Evolutionary conservation across 2,329 filamentous ascomycete species (phyloP).

Genomic region (Furcasterigmium sp.): DNA sequence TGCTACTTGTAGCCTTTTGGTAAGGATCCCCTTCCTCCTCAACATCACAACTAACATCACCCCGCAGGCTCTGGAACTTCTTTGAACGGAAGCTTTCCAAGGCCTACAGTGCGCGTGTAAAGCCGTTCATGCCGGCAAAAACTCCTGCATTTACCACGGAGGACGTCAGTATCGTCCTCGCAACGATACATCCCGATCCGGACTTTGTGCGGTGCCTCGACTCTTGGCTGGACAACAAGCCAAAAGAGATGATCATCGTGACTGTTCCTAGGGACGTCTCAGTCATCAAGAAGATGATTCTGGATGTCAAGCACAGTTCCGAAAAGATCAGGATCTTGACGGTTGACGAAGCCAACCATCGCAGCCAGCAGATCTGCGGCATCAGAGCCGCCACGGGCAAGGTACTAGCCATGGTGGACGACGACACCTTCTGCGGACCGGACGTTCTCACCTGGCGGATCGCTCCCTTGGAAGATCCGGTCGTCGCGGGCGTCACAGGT

Average conservation of each 20-base stretch:
- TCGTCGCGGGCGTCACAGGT: slow-evolving; percentile 17
- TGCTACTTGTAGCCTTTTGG: too few relatives aligned
- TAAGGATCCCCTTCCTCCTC: too few relatives aligned
- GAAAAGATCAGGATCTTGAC: slow-evolving; percentile 12
- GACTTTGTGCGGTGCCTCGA: slow-evolving; percentile 13
- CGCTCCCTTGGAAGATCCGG: slow-evolving; percentile 17
- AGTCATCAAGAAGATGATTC: slow-evolving; percentile 5
- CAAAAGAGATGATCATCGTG: slow-evolving; percentile 21
- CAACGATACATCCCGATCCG: slow-evolving; percentile 17
- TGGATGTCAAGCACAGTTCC: neutral
- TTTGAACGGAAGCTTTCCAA: neutral
- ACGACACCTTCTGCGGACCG: slow-evolving; percentile 16
- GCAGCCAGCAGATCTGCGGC: slow-evolving; percentile 16
- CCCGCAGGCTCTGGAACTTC: neutral
- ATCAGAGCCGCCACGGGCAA: slow-evolving; percentile 13
- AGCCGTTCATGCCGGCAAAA: slow-evolving; percentile 1
- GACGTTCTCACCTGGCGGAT: slow-evolving; percentile 15
- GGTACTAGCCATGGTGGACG: slow-evolving; percentile 20
- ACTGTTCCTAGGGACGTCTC: slow-evolving; percentile 10
- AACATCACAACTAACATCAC: too few relatives aligned
- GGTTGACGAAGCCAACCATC: slow-evolving; percentile 16
- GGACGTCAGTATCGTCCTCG: slow-evolving; percentile 20
- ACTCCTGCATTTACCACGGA: slow-evolving; percentile 2
- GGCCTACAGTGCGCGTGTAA: neutral
- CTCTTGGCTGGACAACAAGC: slow-evolving; percentile 16